A percentile compares a stretch with the other conserved stretches of the same genome.
phyloP scores from a whole-genome alignment of 305 asterid species.

The Fraxinus ornus region DNA sequence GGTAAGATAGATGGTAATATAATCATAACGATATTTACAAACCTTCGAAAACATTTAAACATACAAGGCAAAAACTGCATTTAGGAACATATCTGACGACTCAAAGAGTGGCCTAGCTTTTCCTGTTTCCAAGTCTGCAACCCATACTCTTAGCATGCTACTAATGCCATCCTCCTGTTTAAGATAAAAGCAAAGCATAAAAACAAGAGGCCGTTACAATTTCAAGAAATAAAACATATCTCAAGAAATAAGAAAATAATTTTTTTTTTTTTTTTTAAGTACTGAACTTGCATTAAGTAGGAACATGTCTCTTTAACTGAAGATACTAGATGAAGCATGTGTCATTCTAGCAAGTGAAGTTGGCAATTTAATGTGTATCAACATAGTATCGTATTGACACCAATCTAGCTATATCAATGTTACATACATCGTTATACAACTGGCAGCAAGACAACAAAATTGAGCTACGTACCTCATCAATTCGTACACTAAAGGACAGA shows the following conservation, averaged over 20 bases:
- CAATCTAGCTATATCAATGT: neutral
- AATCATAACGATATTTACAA: neutral
- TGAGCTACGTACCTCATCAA: slow-evolving; percentile 62
- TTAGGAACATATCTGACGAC: slow-evolving; percentile 60
- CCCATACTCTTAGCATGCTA: slow-evolving; percentile 81
- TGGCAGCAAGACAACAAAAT: slow-evolving; percentile 8
- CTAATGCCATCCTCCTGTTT: slow-evolving; percentile 41
- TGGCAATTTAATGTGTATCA: neutral
- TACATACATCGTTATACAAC: neutral
- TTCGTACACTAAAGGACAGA: slow-evolving; percentile 75
- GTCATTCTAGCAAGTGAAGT: neutral
- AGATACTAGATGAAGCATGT: neutral
- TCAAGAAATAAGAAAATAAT: no score
- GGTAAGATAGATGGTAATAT: slow-evolving; percentile 3
- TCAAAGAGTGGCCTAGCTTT: slow-evolving; percentile 76
- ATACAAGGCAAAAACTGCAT: slow-evolving; percentile 89
- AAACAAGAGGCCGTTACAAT: no score
- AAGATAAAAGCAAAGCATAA: slow-evolving; percentile 1
- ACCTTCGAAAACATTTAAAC: slow-evolving; percentile 16
- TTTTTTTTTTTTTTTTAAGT: no score
- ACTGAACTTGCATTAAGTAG: neutral
- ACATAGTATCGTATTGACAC: neutral
- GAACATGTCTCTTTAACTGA: neutral
- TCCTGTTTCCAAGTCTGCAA: slow-evolving; percentile 83
- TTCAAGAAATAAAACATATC: no score